Base-by-base conservation (phyloP, 108 stramenopile genomes). In the Cyclotella distinguenda region DNA sequence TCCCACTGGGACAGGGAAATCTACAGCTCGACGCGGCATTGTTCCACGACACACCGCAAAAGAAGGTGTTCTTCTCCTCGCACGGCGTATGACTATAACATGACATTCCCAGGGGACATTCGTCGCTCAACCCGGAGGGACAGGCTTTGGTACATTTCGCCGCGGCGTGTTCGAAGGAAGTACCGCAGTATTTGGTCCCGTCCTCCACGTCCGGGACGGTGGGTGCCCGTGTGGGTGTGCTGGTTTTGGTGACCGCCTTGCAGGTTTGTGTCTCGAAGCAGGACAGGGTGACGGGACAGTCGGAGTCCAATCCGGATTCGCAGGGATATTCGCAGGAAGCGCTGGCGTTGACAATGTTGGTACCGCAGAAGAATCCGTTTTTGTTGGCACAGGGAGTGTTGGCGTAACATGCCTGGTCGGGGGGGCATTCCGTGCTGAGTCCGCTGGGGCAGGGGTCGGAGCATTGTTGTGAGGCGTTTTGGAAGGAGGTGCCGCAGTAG, bases 31-130 rank as follows among this genome's bases (percentile, higher is more conserved):
- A 60, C 3, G 77, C 77, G 28, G 77, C 77, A 55, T 78, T 78
- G 56, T 78, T 78, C 77, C 77, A 78, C 11, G 57, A 60, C 16
- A 78, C 48, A 3, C 77, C 77, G 33, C 77, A 78, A 30, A 65
- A 78, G 45, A 78, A 78, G 13, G 77, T 65, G 16, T 55, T 61
- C 36, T 47, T 66, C 64, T 78, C 77, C 48, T 63, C 69, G 39
- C 77, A 78, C n/a, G 77, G 77, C 40, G 77, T 78, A 27, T 70
- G 68, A 31, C 63, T 40, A 39, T 78, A 78, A 60, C 77, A 78
- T 0, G 54, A 57, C 77, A 78, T 78, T 6, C 54, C 69, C 0
- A 46, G 64, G 11, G 77, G 77, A 60, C 77, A 78, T 11, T 70
- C 69, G 4, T 40, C 23, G 55, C 63, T 77, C 59, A 65, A 53